These are phyloP conservation scores for Plantago rigida DNA, from an alignment of 305 asterid genomes.

Conservation along the genomic window DNA sequence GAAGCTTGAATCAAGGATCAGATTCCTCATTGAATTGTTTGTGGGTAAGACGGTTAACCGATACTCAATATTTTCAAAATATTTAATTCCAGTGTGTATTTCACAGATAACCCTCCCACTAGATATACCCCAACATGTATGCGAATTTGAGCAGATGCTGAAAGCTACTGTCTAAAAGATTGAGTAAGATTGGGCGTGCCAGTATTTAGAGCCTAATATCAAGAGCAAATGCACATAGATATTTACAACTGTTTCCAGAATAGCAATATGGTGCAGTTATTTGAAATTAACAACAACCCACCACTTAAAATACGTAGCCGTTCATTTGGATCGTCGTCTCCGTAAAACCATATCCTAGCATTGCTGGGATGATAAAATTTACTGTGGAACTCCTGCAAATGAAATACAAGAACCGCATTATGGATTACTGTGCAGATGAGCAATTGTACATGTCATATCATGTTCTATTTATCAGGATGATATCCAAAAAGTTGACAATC, in stretches of 20 bases:
- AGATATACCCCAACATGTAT: slow-evolving; percentile 8
- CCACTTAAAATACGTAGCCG: slow-evolving; percentile 84
- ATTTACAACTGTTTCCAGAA: background rate
- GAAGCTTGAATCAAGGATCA: background rate
- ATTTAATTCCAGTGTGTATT: background rate
- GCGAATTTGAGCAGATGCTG: slow-evolving; percentile 4
- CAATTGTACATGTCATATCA: background rate
- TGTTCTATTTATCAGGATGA: slow-evolving; percentile 1
- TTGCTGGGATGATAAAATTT: slow-evolving; percentile 96
- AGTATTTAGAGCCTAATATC: slow-evolving; percentile 4
- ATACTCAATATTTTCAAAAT: too few relatives aligned
- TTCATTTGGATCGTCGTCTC: slow-evolving; percentile 86
- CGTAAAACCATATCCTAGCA: slow-evolving; percentile 96
- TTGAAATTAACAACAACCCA: slow-evolving; percentile 23
- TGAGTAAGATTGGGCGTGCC: slow-evolving; percentile 1
- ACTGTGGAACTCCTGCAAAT: slow-evolving; percentile 74
- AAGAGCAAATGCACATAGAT: background rate
- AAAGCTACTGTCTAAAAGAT: slow-evolving; percentile 1
- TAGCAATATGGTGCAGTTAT: slow-evolving; percentile 12
- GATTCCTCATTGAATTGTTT: background rate
- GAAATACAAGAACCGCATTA: slow-evolving; percentile 12
- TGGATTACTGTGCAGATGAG: background rate
- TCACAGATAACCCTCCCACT: slow-evolving; percentile 6
- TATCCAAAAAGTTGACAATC: background rate
- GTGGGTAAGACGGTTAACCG: too few relatives aligned